A percentile compares a stretch with the other conserved stretches of the same genome.
These are phyloP conservation scores for Mycena crocata DNA, from an alignment of 768 basidiomycete species.

Conservation along the genomic window DNA sequence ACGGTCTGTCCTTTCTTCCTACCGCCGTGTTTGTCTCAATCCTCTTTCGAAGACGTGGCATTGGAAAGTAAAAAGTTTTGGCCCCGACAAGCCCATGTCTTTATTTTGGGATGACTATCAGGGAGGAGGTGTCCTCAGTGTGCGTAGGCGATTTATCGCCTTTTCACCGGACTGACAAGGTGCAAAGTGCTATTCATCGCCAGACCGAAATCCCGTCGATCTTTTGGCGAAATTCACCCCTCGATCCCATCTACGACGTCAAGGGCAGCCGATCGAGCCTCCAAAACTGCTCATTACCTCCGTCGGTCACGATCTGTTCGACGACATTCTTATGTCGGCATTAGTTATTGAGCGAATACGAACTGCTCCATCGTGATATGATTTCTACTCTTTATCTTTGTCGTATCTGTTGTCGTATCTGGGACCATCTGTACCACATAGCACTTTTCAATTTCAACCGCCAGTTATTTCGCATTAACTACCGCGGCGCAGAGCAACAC, in stretches of 20 bases:
- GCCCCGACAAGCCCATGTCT: constrained; percentile 37
- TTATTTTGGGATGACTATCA: constrained; percentile 52
- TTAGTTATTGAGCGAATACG: constrained; percentile 55
- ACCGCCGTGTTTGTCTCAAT: constrained; percentile 20
- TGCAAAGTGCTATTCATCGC: constrained; percentile 54
- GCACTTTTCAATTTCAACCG: too few species aligned
- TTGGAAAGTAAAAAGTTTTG: constrained; percentile 45
- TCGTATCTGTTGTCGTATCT: background rate
- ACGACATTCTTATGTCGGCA: constrained; percentile 57
- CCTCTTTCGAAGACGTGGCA: constrained; percentile 44
- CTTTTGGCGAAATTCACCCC: constrained; percentile 55
- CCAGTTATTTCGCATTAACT: too few species aligned
- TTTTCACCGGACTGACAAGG: background rate
- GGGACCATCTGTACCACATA: constrained; percentile 7
- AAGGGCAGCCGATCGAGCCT: constrained; percentile 46
- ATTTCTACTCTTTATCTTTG: background rate
- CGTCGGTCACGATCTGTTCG: constrained; percentile 52
- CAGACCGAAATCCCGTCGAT: constrained; percentile 47
- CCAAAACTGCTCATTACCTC: constrained; percentile 53
- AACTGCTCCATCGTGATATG: constrained; percentile 43
- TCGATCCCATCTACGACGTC: constrained; percentile 46
- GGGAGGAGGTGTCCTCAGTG: constrained; percentile 44
- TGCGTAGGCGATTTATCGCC: constrained; percentile 24
- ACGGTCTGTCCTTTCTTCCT: constrained; percentile 37
- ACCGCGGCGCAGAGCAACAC: too few species aligned